phyloP scores from a whole-genome alignment of 345 rosid genomes.

The Combretum micranthum region DNA sequence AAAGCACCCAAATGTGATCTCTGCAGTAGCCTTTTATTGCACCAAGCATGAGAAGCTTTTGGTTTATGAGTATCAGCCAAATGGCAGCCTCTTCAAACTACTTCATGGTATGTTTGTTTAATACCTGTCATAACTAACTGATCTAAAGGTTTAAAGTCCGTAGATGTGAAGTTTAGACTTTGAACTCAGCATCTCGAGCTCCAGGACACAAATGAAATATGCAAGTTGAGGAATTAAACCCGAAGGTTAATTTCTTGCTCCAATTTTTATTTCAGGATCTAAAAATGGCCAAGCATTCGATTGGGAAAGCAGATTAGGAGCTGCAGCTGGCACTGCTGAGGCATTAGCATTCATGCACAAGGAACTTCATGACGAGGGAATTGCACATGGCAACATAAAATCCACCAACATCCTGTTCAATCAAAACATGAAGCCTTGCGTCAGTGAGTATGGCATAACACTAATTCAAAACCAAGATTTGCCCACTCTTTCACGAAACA shows the following conservation, averaged over 20 bases:
- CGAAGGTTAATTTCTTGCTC: too few relatives aligned
- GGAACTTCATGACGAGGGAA: conserved; percentile 13
- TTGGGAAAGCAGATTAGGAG: conserved; percentile 16
- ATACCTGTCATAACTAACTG: not conserved
- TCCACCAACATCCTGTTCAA: conserved; percentile 14
- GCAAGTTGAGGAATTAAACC: too few relatives aligned
- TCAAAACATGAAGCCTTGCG: conserved; percentile 11
- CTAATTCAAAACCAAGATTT: conserved; percentile 3
- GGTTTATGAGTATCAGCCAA: conserved; percentile 14
- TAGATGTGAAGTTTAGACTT: too few relatives aligned
- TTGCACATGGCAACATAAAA: conserved; percentile 20
- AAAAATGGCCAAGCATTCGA: not conserved
- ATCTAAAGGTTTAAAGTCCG: too few relatives aligned
- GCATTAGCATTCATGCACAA: conserved; percentile 14
- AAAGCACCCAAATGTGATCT: conserved; percentile 10
- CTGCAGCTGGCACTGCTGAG: conserved; percentile 11
- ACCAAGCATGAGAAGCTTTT: conserved; percentile 18
- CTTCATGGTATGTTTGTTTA: conserved; percentile 10
- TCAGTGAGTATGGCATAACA: conserved; percentile 12
- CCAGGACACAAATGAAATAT: too few relatives aligned
- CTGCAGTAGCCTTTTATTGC: conserved; percentile 11
- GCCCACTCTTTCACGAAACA: not conserved
- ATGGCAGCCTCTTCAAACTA: conserved; percentile 20
- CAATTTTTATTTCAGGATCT: conserved; percentile 5
- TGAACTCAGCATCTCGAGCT: too few relatives aligned